phyloP scores from a whole-genome alignment of 176 grass and related monocot genomes.

The Oryza officinalis region DNA sequence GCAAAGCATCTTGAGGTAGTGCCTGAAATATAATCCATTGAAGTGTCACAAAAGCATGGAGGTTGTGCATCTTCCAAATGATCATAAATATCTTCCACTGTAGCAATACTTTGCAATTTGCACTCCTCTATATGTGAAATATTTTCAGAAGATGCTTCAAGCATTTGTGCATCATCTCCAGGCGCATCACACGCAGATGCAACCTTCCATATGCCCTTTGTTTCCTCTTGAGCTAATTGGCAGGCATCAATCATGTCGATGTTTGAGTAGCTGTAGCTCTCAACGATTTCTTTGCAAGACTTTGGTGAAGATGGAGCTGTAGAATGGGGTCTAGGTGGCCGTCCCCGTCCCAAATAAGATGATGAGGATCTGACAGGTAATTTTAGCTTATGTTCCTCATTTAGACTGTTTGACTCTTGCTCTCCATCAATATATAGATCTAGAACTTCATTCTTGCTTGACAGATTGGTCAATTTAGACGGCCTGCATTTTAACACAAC shows the following conservation, averaged over 20 bases:
- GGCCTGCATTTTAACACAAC: conserved; percentile 54
- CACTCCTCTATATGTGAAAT: conserved; percentile 16
- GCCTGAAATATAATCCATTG: conserved; percentile 8
- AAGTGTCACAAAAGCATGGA: conserved; percentile 22
- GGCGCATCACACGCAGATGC: conserved; percentile 9
- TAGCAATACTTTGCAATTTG: conserved; percentile 50
- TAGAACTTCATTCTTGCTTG: conserved; percentile 49
- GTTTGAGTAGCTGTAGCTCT: conserved; percentile 32
- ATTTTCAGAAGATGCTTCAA: conserved; percentile 29
- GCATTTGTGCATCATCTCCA: conserved; percentile 26
- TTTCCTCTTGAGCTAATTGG: conserved; percentile 27
- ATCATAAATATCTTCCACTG: conserved; percentile 68
- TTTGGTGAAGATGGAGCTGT: conserved; percentile 57
- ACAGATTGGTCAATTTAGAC: conserved; percentile 37
- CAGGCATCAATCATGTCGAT: conserved; percentile 11
- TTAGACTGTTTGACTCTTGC: conserved; percentile 34
- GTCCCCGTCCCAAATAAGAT: conserved; percentile 46
- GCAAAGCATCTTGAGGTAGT: conserved; percentile 16
- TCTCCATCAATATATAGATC: conserved; percentile 61
- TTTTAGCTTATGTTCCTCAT: conserved; percentile 37
- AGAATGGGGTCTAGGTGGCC: conserved; percentile 48
- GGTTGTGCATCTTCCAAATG: conserved; percentile 38
- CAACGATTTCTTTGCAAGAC: conserved; percentile 47
- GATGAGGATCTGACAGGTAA: conserved; percentile 27
- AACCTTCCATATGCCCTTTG: conserved; percentile 26